Evolutionary conservation across 345 rosid genomes (phyloP).

Genomic region (Pugionium cornutum): DNA sequence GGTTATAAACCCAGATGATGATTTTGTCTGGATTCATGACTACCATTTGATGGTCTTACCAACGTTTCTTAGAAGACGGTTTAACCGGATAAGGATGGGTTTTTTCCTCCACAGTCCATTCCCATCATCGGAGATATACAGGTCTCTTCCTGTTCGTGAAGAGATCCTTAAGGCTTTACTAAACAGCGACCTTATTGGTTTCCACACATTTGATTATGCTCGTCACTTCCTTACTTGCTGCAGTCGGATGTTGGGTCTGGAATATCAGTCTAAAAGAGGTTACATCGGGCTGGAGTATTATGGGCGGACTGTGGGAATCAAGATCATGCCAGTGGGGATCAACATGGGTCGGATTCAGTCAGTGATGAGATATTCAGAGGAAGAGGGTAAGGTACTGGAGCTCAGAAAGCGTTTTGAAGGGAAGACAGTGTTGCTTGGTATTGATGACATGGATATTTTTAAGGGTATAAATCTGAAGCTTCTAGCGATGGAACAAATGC

Average conservation of each 20-base stretch:
- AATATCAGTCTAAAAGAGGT: conserved; percentile 47
- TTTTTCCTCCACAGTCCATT: conserved; percentile 45
- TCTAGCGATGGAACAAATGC: conserved; percentile 49
- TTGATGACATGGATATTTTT: conserved; percentile 46
- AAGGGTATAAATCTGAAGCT: conserved; percentile 45
- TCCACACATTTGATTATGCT: conserved; percentile 87
- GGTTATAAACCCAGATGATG: conserved; percentile 46
- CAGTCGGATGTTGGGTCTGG: conserved; percentile 46
- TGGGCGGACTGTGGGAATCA: conserved; percentile 48
- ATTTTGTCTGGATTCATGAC: conserved; percentile 46
- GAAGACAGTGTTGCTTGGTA: conserved; percentile 44
- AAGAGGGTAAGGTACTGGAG: conserved; percentile 42
- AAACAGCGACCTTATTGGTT: conserved; percentile 45
- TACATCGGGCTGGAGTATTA: conserved; percentile 47
- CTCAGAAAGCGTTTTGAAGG: conserved; percentile 42
- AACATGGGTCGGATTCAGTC: conserved; percentile 46
- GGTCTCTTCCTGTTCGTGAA: conserved; percentile 45
- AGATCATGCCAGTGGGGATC: conserved; percentile 48
- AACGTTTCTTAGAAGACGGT: conserved; percentile 42
- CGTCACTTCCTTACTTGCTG: conserved; percentile 52
- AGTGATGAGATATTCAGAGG: conserved; percentile 44
- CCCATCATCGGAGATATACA: conserved; percentile 46
- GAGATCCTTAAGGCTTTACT: conserved; percentile 46
- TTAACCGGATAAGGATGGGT: conserved; percentile 45
- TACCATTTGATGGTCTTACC: conserved; percentile 49